Evolutionary conservation across 352 stramenopile genomes (phyloP).

Genomic region (Phytophthora colocasiae): DNA sequence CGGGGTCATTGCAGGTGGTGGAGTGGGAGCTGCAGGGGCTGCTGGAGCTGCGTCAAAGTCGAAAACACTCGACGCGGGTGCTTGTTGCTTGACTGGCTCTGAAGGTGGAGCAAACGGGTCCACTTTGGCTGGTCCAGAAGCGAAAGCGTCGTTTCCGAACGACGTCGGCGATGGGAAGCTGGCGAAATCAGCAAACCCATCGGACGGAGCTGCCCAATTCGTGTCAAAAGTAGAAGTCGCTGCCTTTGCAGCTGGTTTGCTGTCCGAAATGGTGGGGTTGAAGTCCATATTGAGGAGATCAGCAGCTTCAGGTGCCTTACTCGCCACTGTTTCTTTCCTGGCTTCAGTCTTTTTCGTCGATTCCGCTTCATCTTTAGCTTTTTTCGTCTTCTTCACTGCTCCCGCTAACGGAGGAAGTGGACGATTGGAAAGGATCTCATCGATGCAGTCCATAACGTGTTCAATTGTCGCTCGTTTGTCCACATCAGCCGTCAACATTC

Average conservation of each 20-base stretch:
- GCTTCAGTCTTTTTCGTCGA: constrained; percentile 61
- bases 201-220: constrained; percentile 29
- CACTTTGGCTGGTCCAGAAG: constrained; percentile 12
- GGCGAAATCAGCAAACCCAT: constrained; percentile 71
- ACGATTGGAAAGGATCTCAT: constrained; percentile 59
- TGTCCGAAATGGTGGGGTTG: constrained; percentile 57
- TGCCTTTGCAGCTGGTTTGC: constrained; percentile 22
- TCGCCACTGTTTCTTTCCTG: constrained; percentile 59
- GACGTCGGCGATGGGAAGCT: constrained; percentile 58
- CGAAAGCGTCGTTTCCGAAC: constrained; percentile 25
- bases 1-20: constrained; percentile 18
- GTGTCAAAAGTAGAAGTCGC: constrained; percentile 28
- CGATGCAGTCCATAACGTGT: constrained; percentile 92
- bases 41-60: constrained; percentile 43
- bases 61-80: constrained; percentile 31
- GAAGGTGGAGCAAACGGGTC: constrained; percentile 58
- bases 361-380: constrained; percentile 13
- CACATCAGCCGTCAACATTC: constrained; percentile 92
- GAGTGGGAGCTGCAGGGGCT: constrained; percentile 6
- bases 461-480: constrained; percentile 92
- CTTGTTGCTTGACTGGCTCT: constrained; percentile 54
- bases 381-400: constrained; percentile 37
- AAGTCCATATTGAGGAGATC: constrained; percentile 80
- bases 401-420: constrained; percentile 46
- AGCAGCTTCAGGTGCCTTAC: constrained; percentile 39